These are phyloP conservation scores for Incumbomyces delicatus DNA, from an alignment of 2,329 filamentous ascomycete species.

Conservation along the genomic window DNA sequence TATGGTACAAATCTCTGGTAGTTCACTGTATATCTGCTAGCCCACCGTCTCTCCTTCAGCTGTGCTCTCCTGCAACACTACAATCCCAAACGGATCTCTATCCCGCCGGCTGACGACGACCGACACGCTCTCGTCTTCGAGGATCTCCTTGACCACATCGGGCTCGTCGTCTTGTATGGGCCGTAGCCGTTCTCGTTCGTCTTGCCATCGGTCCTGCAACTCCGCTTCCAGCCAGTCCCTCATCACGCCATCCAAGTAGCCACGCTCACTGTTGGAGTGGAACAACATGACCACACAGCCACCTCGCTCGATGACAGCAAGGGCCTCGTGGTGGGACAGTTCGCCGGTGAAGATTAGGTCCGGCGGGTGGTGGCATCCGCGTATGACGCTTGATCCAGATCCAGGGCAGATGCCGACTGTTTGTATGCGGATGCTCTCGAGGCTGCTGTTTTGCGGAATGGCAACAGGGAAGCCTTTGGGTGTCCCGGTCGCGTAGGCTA, in stretches of 20 bases:
- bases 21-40: neutral
- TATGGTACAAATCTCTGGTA: too few species aligned
- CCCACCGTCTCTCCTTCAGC: conserved; percentile 16
- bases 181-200: conserved; percentile 32
- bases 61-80: conserved; percentile 30
- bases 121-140: conserved; percentile 45
- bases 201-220: conserved; percentile 48
- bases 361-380: conserved; percentile 44
- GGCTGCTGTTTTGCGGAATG: conserved; percentile 45
- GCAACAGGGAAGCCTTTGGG: conserved; percentile 56
- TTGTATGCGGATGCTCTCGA: conserved; percentile 48
- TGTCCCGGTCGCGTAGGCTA: conserved; percentile 54
- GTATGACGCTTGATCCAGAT: conserved; percentile 62
- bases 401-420: conserved; percentile 83
- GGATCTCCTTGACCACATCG: conserved; percentile 37
- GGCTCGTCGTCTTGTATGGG: conserved; percentile 24
- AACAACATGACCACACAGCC: conserved; percentile 76
- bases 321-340: conserved; percentile 83
- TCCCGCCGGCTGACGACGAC: conserved; percentile 72
- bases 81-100: conserved; percentile 77
- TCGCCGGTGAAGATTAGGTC: conserved; percentile 87
- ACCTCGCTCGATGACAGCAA: conserved; percentile 75
- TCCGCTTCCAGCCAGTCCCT: conserved; percentile 52
- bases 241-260: conserved; percentile 66
- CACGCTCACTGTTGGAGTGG: conserved; percentile 86